A percentile compares a stretch with the other conserved stretches of the same genome.
phyloP scores from a whole-genome alignment of 768 basidiomycete species.

The Boletus pseudo-olivaceus region DNA sequence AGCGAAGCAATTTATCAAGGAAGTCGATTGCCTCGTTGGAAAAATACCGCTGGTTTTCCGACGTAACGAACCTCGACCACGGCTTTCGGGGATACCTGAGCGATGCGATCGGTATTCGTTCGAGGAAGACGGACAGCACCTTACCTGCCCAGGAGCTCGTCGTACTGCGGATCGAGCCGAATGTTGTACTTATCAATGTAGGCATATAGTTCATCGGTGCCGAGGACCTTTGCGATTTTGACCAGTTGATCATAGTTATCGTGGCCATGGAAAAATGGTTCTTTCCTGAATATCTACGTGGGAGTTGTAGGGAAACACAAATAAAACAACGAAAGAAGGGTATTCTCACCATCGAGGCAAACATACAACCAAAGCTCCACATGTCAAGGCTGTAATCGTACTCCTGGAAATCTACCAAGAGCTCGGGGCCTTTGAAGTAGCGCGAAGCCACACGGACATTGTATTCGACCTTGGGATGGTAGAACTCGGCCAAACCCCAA shows the following conservation, averaged over 20 bases:
- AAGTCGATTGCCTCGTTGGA: conserved; percentile 97
- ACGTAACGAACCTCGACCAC: conserved; percentile 93
- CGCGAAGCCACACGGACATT: conserved; percentile 96
- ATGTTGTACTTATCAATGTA: conserved; percentile 97
- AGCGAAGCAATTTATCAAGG: conserved; percentile 90
- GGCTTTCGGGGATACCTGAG: conserved; percentile 86
- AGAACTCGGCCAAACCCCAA: conserved; percentile 99
- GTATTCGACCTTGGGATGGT: conserved; percentile 96
- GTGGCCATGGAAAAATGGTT: conserved; percentile 98
- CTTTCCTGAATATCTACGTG: conserved; percentile 92
- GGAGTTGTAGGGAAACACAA: not conserved
- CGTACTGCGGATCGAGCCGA: conserved; percentile 92
- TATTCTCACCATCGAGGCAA: conserved; percentile 86
- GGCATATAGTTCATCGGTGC: conserved; percentile 89
- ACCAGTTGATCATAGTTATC: conserved; percentile 99
- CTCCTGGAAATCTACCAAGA: conserved; percentile 96
- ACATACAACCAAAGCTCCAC: conserved; percentile 99
- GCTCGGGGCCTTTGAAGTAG: conserved; percentile 97
- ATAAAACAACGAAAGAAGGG: not conserved
- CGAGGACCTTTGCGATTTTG: conserved; percentile 96
- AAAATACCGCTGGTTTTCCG: conserved; percentile 93
- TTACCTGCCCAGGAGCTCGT: conserved; percentile 86
- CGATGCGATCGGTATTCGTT: conserved; percentile 2
- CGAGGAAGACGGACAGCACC: conserved; percentile 11
- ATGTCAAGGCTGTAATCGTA: conserved; percentile 98